These are phyloP conservation scores for Populus hybrid DNA, from an alignment of 441 rosid genomes.

Conservation along the genomic window DNA sequence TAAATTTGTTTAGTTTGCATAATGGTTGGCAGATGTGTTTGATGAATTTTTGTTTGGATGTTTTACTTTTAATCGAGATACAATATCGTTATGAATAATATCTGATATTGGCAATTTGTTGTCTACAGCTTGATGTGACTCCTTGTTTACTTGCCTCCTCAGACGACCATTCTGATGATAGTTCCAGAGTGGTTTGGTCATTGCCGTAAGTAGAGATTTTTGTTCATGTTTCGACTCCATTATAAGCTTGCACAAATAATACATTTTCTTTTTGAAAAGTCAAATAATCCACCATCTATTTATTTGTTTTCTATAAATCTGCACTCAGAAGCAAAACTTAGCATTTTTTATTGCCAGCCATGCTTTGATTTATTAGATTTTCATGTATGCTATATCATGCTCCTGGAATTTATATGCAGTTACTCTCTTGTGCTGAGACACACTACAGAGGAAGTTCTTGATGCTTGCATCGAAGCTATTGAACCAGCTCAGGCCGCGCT, in stretches of 20 bases:
- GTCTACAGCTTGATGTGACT: conserved; percentile 76
- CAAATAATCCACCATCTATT: neutral
- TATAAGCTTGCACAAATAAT: conserved; percentile 9
- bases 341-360: neutral
- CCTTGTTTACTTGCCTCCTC: conserved; percentile 83
- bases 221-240: neutral
- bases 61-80: conserved; percentile 7
- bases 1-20: conserved; percentile 8
- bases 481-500: conserved; percentile 79
- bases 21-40: neutral
- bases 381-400: neutral
- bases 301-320: neutral
- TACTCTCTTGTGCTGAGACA: conserved; percentile 95
- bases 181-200: conserved; percentile 64
- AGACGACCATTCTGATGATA: conserved; percentile 36
- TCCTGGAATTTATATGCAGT: conserved; percentile 40
- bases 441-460: conserved; percentile 96
- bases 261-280: neutral
- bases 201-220: conserved; percentile 66
- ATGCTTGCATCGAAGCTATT: conserved; percentile 80
- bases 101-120: conserved; percentile 30
- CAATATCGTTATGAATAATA: conserved; percentile 9
- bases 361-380: neutral
- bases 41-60: neutral
- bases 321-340: neutral